phyloP scores from a whole-genome alignment of 2,329 filamentous ascomycete species.

The Penicillium sp. region DNA sequence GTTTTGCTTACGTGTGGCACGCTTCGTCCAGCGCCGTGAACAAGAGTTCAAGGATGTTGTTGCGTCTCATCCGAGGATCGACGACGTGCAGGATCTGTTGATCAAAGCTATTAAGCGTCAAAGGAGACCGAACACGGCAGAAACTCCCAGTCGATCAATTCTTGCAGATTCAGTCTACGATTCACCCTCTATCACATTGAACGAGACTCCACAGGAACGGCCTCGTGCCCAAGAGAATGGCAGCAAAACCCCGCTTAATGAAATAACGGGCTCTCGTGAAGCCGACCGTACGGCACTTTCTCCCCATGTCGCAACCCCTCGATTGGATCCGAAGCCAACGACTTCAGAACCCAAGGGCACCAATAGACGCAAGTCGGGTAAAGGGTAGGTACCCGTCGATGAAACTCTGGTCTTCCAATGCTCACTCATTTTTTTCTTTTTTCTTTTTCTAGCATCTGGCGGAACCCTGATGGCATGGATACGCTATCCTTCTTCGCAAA shows the following conservation, averaged over 20 bases:
- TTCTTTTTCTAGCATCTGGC: not conserved
- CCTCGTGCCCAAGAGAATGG: not conserved
- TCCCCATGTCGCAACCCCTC: not conserved
- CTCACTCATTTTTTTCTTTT: not conserved
- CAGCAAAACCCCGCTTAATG: not conserved
- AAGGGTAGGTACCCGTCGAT: not conserved
- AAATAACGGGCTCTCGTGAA: not conserved
- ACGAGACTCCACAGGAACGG: not conserved
- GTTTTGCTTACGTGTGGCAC: constrained; percentile 41
- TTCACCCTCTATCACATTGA: not conserved
- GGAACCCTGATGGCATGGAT: not conserved
- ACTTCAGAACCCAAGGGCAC: not conserved
- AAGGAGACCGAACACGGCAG: not conserved
- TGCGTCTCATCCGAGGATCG: constrained; percentile 38
- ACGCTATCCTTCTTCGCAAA: not conserved
- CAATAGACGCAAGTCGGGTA: not conserved
- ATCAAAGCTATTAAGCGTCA: not conserved
- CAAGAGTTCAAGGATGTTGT: constrained; percentile 44
- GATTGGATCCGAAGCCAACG: not conserved
- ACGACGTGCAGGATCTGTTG: constrained; percentile 15
- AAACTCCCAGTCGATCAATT: not conserved
- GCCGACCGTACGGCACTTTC: not conserved
- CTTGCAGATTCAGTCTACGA: not conserved
- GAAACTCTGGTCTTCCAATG: not conserved
- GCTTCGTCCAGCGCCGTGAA: constrained; percentile 44